phyloP scores from a whole-genome alignment of 495 filamentous ascomycete species.

The Xylaria intraflava region DNA sequence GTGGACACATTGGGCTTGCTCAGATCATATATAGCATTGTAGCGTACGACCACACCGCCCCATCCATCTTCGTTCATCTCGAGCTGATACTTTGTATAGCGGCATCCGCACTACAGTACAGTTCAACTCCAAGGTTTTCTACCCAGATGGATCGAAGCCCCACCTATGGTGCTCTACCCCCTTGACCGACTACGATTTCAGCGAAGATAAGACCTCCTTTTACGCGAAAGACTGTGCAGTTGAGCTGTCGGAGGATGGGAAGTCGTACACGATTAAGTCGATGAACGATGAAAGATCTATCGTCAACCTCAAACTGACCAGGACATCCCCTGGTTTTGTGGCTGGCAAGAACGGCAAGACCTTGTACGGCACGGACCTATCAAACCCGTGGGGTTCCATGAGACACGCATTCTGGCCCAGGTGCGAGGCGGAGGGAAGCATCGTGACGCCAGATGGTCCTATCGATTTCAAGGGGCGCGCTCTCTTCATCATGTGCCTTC shows the following conservation, averaged over 20 bases:
- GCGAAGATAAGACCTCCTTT: conserved; percentile 73
- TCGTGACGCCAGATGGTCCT: conserved; percentile 77
- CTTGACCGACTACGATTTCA: conserved; percentile 71
- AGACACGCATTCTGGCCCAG: conserved; percentile 89
- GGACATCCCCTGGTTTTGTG: conserved; percentile 71
- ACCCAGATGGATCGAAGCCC: conserved; percentile 55
- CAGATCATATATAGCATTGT: conserved; percentile 99
- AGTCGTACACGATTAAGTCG: conserved; percentile 77
- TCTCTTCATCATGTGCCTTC: conserved; percentile 73
- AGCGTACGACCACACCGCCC: conserved; percentile 54
- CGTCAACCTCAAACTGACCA: conserved; percentile 77
- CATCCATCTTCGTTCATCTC: conserved; percentile 3
- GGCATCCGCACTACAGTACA: conserved; percentile 85
- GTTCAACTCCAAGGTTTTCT: conserved; percentile 89
- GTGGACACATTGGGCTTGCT: conserved; percentile 65
- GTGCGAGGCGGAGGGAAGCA: conserved; percentile 69
- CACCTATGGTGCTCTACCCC: conserved; percentile 76
- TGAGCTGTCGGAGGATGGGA: conserved; percentile 76
- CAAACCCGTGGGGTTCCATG: conserved; percentile 87
- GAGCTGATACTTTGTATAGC: conserved; percentile 45
- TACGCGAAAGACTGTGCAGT: conserved; percentile 76
- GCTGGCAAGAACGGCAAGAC: conserved; percentile 81
- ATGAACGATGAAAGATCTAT: conserved; percentile 66
- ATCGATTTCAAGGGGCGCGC: conserved; percentile 74
- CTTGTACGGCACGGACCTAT: conserved; percentile 75